Evolutionary conservation across 176 grass and related monocot genomes (phyloP), one percentile per base, ranked within the genome.

Genomic region (Eleusine coracana): DNA sequence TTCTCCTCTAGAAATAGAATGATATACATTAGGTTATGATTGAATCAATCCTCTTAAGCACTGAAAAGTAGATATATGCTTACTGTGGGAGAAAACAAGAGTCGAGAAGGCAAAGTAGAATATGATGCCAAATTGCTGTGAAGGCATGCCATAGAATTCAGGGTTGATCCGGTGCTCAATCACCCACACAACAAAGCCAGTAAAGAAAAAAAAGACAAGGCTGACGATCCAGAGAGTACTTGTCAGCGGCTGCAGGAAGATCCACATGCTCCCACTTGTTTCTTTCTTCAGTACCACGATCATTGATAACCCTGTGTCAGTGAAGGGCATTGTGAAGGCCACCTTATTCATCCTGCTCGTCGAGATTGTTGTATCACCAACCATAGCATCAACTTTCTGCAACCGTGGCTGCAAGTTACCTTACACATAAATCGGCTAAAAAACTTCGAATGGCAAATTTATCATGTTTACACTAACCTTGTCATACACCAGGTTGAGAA

Each of bases 61-160:
- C 11, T 6, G 4, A 75, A 75, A 59, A 23, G 34, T 36, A 15
- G 18, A 56, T 56, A 56, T 56, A 49, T 37, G 37, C 85, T 17
- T 82, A 94, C 91, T 86, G 82, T 88, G 88, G 21, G 91, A 64
- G 36, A 86, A 86, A 45, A 88, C 78, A 23, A 88, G 51, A 16
- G 88, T 90, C 11, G 88, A 94, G 85, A 94, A 90, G 18, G 78
- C 71, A 61, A 88, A 94, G 74, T 90, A 94, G 82, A 90, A 94
- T 68, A 83, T 64, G 79, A 75, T 64, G 69, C 88, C 85, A 6
- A 90, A 61, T 48, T 94, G 91, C 23, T 88, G n/a, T 36, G 55
- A 65, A 0, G 76, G 69, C 3, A 49, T 51, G 14, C 91, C 88
- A 14, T 34, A 9, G 51, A 90, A 94, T 52, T 83, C 82, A 16